phyloP scores from a whole-genome alignment of 306 rosid species.

The Prunus padus region DNA sequence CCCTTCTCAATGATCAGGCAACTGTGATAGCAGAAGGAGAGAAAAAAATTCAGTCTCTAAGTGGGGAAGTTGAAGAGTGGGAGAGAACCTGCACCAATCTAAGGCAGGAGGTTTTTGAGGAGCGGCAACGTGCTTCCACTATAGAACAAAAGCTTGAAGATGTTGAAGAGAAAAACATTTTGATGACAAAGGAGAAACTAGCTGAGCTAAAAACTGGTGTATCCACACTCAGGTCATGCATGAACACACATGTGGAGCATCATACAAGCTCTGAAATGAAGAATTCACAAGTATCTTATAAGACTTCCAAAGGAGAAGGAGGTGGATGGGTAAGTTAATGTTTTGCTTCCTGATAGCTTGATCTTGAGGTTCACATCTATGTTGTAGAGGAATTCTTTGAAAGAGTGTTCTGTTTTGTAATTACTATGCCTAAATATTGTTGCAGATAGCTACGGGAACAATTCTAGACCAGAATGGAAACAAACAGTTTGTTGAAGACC shows the following conservation, averaged over 20 bases:
- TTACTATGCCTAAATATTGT: slow-evolving; percentile 41
- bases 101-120: slow-evolving; percentile 54
- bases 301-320: slow-evolving; percentile 37
- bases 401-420: slow-evolving; percentile 30
- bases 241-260: slow-evolving; percentile 51
- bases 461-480: slow-evolving; percentile 30
- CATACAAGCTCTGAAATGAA: slow-evolving; percentile 36
- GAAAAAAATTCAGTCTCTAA: slow-evolving; percentile 31
- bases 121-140: slow-evolving; percentile 47
- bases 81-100: slow-evolving; percentile 48
- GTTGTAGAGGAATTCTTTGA: slow-evolving; percentile 33
- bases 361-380: slow-evolving; percentile 32
- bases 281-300: slow-evolving; percentile 37
- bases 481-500: slow-evolving; percentile 30
- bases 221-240: slow-evolving; percentile 65
- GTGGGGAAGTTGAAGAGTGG: slow-evolving; percentile 39
- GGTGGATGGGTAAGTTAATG: slow-evolving; percentile 60
- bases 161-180: slow-evolving; percentile 54
- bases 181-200: slow-evolving; percentile 64
- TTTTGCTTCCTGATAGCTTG: slow-evolving; percentile 35
- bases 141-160: slow-evolving; percentile 63
- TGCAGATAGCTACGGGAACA: slow-evolving; percentile 61
- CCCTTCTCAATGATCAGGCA: slow-evolving; percentile 51
- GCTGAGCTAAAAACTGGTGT: slow-evolving; percentile 73
- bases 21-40: slow-evolving; percentile 53